Base-by-base conservation (phyloP, 306 rosid species). In the Parietaria judaica region DNA sequence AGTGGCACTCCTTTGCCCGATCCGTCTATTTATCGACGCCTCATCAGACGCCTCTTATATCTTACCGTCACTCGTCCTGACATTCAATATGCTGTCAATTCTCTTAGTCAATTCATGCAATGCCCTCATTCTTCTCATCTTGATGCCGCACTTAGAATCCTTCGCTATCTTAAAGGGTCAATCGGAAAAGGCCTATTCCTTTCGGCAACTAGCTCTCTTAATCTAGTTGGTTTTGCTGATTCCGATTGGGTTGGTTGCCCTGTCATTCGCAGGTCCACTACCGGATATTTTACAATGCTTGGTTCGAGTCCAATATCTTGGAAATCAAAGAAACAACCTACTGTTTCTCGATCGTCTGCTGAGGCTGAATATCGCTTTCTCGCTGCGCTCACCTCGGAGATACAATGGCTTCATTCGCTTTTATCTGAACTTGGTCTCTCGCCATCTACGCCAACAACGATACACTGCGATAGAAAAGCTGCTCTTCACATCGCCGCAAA, bases 311-410 rank as follows among this genome's bases (percentile, higher is more conserved):
- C 47, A 13, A 58, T 38, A 8, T 58, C 48, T 36, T 58, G 35
- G 49, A 58, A 58, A 58, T 5, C 48, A 10, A 58, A 58, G 49
- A 58, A 58, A 58, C 13, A 58, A 58, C 63, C 34, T 13, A 58
- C 13, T 6, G 35, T 58, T 58, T 58, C 49, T 58, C 49, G 35
- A 12, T 36, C 63, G n/a, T 58, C 49, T 8, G 1, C 63, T 2
- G 31, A 43, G 39, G 14, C 52, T 0, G 51, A 60, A 39, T 60
- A 60, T 60, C 38, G 50, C 2, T 41, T 51, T 0, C 51, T 60
- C 6, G 4, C 37, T n/a, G 34, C 64, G 14, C 34, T 44, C 23
- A 39, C 36, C 8, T 41, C 64, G 41, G 8, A 60, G 37, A 39
- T 60, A 14, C 9, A 60, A 14, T 60, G 51, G 64, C 15, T 41